A percentile compares a stretch with the other conserved stretches of the same genome.
phyloP scores from a whole-genome alignment of 192 early-diverging fungal genomes.

The Pilaira anomala region DNA sequence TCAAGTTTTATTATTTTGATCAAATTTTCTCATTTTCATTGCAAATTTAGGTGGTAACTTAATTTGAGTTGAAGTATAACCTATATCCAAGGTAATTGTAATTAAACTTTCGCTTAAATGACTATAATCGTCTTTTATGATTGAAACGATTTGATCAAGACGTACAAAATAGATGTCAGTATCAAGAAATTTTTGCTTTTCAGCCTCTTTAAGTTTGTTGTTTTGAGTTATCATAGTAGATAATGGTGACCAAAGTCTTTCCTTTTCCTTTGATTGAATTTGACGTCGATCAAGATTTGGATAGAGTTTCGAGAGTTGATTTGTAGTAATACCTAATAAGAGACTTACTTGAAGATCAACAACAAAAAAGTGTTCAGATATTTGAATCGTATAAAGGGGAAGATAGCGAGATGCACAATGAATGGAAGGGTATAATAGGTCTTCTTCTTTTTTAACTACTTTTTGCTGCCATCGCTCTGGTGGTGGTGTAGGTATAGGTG shows the following conservation, averaged over 20 bases:
- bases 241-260: constrained; percentile 69
- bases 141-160: constrained; percentile 57
- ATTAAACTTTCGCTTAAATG: constrained; percentile 64
- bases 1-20: neutral
- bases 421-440: neutral
- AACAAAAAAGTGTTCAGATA: constrained; percentile 52
- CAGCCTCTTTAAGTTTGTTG: constrained; percentile 3
- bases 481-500: constrained; percentile 27
- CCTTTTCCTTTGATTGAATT: constrained; percentile 57
- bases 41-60: constrained; percentile 41
- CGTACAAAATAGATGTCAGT: constrained; percentile 62
- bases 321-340: constrained; percentile 49
- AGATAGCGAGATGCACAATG: constrained; percentile 52
- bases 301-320: constrained; percentile 55
- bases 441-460: constrained; percentile 35
- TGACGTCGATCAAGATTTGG: constrained; percentile 53
- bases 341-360: constrained; percentile 67
- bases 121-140: constrained; percentile 61
- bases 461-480: constrained; percentile 30
- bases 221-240: constrained; percentile 51
- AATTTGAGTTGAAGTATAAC: constrained; percentile 25
- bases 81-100: constrained; percentile 65
- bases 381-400: constrained; percentile 70
- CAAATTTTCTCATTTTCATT: constrained; percentile 36
- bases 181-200: constrained; percentile 58